Conservation (phyloP, 257 asterid species). For the Prunella vulgaris region DNA sequence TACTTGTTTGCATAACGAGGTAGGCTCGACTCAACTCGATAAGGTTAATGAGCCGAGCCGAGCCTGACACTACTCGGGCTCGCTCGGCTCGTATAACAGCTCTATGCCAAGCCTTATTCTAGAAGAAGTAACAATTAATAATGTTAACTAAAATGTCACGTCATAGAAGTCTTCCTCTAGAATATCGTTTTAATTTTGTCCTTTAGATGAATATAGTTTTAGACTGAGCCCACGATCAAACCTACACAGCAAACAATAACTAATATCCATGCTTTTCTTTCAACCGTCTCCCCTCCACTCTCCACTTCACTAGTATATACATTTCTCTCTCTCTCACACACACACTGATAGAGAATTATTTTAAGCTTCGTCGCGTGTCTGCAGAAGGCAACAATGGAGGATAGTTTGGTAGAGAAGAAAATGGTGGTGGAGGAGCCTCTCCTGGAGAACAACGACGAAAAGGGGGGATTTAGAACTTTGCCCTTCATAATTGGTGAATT, state of each 20-base stretch:
- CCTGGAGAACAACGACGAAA: slow-evolving; percentile 21
- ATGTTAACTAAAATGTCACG: too few species aligned
- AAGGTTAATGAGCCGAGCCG: too few species aligned
- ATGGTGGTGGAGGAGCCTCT: slow-evolving; percentile 31
- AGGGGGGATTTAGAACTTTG: slow-evolving; percentile 73
- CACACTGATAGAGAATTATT: neutral
- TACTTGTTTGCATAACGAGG: too few species aligned
- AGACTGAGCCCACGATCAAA: too few species aligned
- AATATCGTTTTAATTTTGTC: neutral
- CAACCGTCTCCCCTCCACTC: too few species aligned
- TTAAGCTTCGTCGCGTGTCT: too few species aligned
- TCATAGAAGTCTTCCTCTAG: neutral
- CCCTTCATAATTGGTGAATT: slow-evolving; percentile 59
- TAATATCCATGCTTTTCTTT: neutral
- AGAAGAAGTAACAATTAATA: too few species aligned
- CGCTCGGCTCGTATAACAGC: too few species aligned
- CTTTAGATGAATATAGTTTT: too few species aligned
- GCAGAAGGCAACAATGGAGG: slow-evolving; percentile 5
- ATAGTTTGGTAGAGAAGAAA: slow-evolving; percentile 12
- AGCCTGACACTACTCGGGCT: too few species aligned
- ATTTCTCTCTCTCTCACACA: neutral
- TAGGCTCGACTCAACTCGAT: too few species aligned
- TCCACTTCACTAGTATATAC: neutral
- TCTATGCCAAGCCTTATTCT: too few species aligned
- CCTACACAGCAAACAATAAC: neutral